Percentiles rank a stretch among this genome's conserved stretches.
Conservation (phyloP, 768 basidiomycete genomes). For the Naganishia friedmannii region DNA sequence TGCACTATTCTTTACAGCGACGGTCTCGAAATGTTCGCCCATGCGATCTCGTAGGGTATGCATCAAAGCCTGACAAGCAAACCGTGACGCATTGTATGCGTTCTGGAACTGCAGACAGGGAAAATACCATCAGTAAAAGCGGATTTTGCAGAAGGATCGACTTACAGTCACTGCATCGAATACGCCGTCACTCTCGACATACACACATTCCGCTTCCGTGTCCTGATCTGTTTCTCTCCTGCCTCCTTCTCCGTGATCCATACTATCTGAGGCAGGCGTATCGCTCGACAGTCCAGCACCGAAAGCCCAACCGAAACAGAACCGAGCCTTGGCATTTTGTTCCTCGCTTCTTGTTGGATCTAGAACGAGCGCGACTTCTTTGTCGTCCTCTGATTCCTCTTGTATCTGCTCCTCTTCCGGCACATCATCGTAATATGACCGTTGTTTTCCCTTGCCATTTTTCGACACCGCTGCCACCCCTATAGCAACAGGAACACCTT, state of each 20-base stretch:
- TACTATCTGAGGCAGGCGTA: neutral
- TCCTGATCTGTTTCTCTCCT: constrained; percentile 22
- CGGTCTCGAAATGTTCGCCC: constrained; percentile 15
- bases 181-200: constrained; percentile 45
- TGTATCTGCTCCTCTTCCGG: constrained; percentile 3
- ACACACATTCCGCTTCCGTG: constrained; percentile 31
- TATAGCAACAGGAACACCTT: constrained; percentile 45
- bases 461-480: constrained; percentile 32
- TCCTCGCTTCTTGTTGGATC: constrained; percentile 33
- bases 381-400: constrained; percentile 18
- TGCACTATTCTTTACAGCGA: neutral
- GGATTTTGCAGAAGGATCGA: neutral
- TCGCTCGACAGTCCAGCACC: constrained; percentile 35
- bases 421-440: constrained; percentile 14
- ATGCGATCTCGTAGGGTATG: constrained; percentile 8
- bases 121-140: neutral
- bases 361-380: constrained; percentile 38
- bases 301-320: constrained; percentile 47
- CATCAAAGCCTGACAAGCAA: constrained; percentile 24
- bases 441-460: constrained; percentile 2
- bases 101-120: constrained; percentile 29
- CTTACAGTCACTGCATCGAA: constrained; percentile 35
- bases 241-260: neutral
- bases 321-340: constrained; percentile 31
- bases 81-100: constrained; percentile 25